Evolutionary conservation across 2,329 filamentous ascomycete genomes (phyloP).

Genomic region (Colletotrichum graminicola): DNA sequence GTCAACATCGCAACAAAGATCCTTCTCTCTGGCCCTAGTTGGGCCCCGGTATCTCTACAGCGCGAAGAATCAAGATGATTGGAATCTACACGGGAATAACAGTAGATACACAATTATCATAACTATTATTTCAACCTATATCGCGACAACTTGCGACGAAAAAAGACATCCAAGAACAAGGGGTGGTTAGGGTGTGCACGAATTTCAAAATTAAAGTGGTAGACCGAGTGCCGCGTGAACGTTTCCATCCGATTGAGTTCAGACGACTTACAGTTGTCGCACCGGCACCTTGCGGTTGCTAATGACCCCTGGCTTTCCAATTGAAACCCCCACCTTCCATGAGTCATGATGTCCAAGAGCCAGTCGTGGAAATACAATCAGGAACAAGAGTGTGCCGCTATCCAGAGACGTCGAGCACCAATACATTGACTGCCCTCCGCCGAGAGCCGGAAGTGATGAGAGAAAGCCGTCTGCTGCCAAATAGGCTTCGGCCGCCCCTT

Average conservation of each 20-base stretch:
- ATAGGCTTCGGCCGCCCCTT: too few species aligned
- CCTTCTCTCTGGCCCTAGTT: neutral
- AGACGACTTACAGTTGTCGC: neutral
- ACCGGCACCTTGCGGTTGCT: too few species aligned
- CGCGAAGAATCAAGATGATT: neutral
- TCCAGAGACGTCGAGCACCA: too few species aligned
- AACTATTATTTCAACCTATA: neutral
- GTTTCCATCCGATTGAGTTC: neutral
- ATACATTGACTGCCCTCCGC: too few species aligned
- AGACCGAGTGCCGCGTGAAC: neutral
- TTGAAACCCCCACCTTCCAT: neutral
- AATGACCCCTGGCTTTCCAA: neutral
- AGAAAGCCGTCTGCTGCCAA: too few species aligned
- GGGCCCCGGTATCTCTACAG: neutral
- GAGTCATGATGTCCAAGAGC: neutral
- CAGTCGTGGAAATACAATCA: neutral
- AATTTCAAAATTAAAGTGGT: neutral
- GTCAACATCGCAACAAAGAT: too few species aligned
- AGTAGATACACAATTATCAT: neutral
- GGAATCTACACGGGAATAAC: neutral
- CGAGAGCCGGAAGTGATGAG: too few species aligned
- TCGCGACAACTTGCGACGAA: neutral
- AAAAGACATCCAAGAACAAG: neutral
- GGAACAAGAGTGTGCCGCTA: too few species aligned
- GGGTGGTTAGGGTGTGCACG: neutral